Evolutionary conservation across 2,329 filamentous ascomycete species (phyloP), one percentile per base, ranked within the genome.

Genomic region (Penicillium sp.): DNA sequence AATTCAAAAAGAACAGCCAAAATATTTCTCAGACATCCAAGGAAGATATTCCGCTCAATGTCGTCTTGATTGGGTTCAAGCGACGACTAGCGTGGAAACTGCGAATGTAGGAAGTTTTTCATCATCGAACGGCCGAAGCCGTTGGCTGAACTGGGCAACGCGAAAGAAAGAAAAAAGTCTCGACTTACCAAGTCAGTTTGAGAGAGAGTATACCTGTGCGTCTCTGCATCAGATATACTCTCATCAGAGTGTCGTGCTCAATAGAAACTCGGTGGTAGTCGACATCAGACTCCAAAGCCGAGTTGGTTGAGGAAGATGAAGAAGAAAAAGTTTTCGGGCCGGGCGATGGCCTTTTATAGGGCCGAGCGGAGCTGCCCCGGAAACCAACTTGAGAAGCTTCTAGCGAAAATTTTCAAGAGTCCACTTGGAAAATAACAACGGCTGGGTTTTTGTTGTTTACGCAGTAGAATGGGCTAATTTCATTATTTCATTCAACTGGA

Each of bases 81-180:
- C 64, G 64, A 67, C 62, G 64, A 54, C 66, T 68, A 66, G 64
- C 65, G 66, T 68, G 66, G 64, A 68, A 68, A 67, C 66, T 68
- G 66, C 69, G 69, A 71, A 71, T 71, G 67, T 70, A 66, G 67
- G 66, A 69, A 64, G 53, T 31, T 67, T 71, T 71, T 71, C 69
- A 71, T 71, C 69, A 70, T 71, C 61, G 55, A 54, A 66, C 55
- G 51, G 51, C 52, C 39, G 19, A 49, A 40, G 58, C 58, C 55
- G 43, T 41, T 58, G 56, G 61, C 54, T 59, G 56, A 50, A 51
- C 37, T 48, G 39, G 42, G 34, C 28, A 41, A 43, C 39, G 40
- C 39, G n/a, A 41, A 38, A 16, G 39, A 31, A 45, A 35, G 48
- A 48, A 50, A 42, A 51, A 40, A 44, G 27, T 16, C 13, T 19